phyloP scores from a whole-genome alignment of 371 early-diverging fungal species.

The Enterocytospora artemiae region DNA sequence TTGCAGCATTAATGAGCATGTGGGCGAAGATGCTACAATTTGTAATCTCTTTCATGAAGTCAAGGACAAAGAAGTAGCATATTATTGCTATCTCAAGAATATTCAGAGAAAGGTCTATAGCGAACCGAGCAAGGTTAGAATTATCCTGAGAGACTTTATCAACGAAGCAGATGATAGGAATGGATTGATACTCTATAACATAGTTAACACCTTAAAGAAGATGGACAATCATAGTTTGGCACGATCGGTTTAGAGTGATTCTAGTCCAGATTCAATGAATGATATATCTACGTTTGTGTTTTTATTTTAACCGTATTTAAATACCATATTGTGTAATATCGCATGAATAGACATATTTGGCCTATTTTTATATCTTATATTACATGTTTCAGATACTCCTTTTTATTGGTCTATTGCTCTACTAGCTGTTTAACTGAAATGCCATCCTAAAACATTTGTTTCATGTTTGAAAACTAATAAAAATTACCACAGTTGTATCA shows the following conservation, averaged over 20 bases:
- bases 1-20: not conserved
- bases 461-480: not conserved
- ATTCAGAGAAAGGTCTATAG: not conserved
- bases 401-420: too few relatives aligned
- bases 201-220: conserved; percentile 37
- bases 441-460: too few relatives aligned
- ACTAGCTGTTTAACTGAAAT: too few relatives aligned
- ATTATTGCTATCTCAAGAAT: conserved; percentile 22
- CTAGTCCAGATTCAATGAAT: too few relatives aligned
- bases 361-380: too few relatives aligned
- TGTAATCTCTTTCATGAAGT: conserved; percentile 4
- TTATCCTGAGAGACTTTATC: conserved; percentile 26
- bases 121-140: not conserved
- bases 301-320: too few relatives aligned
- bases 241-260: too few relatives aligned
- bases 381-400: too few relatives aligned
- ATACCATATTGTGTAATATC: too few relatives aligned
- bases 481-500: too few relatives aligned
- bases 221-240: conserved; percentile 1
- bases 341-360: too few relatives aligned
- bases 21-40: not conserved
- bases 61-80: conserved; percentile 19
- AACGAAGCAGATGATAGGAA: conserved; percentile 24
- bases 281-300: too few relatives aligned
- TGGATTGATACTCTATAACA: conserved; percentile 24